These are phyloP conservation scores for Eustoma russellianum DNA, from an alignment of 257 asterid species.

Conservation along the genomic window DNA sequence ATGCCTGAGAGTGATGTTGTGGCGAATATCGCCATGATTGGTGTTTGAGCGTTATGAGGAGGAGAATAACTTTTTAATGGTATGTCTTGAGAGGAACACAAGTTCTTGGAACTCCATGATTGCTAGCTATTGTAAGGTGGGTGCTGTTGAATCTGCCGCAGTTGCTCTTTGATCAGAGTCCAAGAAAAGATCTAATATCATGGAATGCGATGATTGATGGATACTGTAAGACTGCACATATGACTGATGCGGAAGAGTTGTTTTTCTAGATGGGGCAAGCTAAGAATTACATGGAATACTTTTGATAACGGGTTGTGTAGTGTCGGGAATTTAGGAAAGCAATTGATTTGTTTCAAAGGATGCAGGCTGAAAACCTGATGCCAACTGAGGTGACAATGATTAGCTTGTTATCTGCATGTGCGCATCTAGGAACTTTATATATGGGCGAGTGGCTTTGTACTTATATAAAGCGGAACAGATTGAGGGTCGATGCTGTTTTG, in stretches of 20 bases:
- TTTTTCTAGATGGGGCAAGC: conserved; percentile 15
- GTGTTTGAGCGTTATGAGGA: conserved; percentile 11
- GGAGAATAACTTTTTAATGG: conserved; percentile 18
- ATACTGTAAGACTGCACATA: conserved; percentile 17
- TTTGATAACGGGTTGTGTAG: conserved; percentile 25
- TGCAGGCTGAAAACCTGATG: conserved; percentile 19
- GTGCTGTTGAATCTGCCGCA: conserved; percentile 19
- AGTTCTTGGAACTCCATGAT: conserved; percentile 27
- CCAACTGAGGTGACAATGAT: conserved; percentile 30
- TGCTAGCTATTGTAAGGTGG: conserved; percentile 18
- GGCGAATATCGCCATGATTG: conserved; percentile 22
- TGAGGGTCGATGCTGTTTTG: conserved; percentile 20
- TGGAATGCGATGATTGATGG: conserved; percentile 29
- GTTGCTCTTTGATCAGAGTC: conserved; percentile 23
- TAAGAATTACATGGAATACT: conserved; percentile 26
- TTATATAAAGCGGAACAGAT: conserved; percentile 14
- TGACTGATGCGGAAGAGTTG: conserved; percentile 24
- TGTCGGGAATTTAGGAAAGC: conserved; percentile 18
- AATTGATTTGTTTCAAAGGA: conserved; percentile 14
- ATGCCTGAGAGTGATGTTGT: conserved; percentile 24
- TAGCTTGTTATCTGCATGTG: conserved; percentile 24
- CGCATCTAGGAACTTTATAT: conserved; percentile 28
- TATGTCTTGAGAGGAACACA: conserved; percentile 18
- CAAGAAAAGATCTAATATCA: conserved; percentile 20
- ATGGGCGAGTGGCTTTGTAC: conserved; percentile 25